Percentiles rank a stretch among this genome's conserved stretches.
phyloP scores from a whole-genome alignment of 805 yeast species.

The Cyberlindnera meyerae region DNA sequence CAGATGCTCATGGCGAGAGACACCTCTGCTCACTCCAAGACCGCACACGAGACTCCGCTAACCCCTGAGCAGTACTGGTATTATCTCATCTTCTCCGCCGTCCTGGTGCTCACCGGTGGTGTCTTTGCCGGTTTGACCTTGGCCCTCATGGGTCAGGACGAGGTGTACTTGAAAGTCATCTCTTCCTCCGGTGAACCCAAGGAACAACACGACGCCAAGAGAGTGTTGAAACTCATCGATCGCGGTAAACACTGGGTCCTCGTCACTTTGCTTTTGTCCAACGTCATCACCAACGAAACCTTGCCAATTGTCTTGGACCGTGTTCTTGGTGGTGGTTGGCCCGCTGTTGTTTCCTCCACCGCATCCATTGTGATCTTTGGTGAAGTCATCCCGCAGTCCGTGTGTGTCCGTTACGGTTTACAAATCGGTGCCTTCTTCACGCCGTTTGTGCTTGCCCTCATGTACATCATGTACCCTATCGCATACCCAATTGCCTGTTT shows the following conservation, averaged over 20 bases:
- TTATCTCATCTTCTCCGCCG: constrained; percentile 41
- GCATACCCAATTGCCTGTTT: constrained; percentile 86
- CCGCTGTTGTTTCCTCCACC: constrained; percentile 92
- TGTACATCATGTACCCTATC: constrained; percentile 88
- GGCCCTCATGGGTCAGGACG: constrained; percentile 97
- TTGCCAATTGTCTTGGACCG: constrained; percentile 91
- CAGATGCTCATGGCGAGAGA: constrained; percentile 6
- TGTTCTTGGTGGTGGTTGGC: constrained; percentile 95
- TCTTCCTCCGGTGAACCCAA: constrained; percentile 73
- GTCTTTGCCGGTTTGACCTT: constrained; percentile 93
- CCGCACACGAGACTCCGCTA: constrained; percentile 8
- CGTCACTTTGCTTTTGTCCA: constrained; percentile 78
- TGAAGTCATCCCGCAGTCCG: constrained; percentile 91
- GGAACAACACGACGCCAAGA: constrained; percentile 65
- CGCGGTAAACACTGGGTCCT: constrained; percentile 95
- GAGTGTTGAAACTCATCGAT: constrained; percentile 66
- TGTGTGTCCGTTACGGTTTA: constrained; percentile 89
- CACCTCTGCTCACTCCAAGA: background rate
- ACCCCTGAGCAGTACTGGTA: constrained; percentile 23
- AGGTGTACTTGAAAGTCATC: constrained; percentile 86
- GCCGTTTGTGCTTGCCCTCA: constrained; percentile 77
- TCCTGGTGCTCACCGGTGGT: constrained; percentile 73
- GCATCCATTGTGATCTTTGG: constrained; percentile 91
- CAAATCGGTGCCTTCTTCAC: constrained; percentile 87
- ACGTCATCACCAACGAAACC: constrained; percentile 91